Conservation (phyloP, 306 rosid genomes). For the Quercus aquifolioides region DNA sequence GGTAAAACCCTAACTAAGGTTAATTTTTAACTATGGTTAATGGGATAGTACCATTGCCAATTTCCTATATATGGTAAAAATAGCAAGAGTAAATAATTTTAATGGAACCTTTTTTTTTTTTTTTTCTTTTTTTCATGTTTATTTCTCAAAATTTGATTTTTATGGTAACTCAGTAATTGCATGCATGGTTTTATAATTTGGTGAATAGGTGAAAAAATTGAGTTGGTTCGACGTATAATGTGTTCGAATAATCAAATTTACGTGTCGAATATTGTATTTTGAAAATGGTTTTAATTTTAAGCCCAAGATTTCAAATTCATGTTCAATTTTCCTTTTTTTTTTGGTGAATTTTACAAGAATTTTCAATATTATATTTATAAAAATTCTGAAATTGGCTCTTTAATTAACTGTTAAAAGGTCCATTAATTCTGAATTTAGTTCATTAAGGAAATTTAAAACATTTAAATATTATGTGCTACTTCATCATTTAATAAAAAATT, state of each 20-base stretch:
- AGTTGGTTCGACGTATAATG: background rate
- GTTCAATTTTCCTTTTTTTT: too few species aligned
- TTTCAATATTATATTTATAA: too few species aligned
- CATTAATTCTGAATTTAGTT: too few species aligned
- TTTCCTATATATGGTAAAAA: slow-evolving; percentile 15
- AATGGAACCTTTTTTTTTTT: background rate
- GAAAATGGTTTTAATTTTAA: too few species aligned
- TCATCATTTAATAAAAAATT: background rate
- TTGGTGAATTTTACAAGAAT: background rate
- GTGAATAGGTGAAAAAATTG: background rate
- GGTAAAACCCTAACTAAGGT: slow-evolving; percentile 35
- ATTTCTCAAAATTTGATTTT: background rate
- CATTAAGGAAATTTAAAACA: background rate
- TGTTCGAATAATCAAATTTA: background rate
- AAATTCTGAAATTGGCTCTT: too few species aligned
- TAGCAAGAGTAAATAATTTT: background rate
- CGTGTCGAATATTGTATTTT: background rate
- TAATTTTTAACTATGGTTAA: slow-evolving; percentile 27
- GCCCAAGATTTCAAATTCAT: too few species aligned
- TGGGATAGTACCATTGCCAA: background rate
- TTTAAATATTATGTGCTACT: too few species aligned
- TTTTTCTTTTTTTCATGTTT: background rate
- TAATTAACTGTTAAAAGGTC: too few species aligned
- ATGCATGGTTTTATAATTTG: background rate
- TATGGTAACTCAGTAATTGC: background rate